These are phyloP conservation scores for Colletotrichum scovillei DNA, from an alignment of 2,329 filamentous ascomycete species.

Conservation along the genomic window DNA sequence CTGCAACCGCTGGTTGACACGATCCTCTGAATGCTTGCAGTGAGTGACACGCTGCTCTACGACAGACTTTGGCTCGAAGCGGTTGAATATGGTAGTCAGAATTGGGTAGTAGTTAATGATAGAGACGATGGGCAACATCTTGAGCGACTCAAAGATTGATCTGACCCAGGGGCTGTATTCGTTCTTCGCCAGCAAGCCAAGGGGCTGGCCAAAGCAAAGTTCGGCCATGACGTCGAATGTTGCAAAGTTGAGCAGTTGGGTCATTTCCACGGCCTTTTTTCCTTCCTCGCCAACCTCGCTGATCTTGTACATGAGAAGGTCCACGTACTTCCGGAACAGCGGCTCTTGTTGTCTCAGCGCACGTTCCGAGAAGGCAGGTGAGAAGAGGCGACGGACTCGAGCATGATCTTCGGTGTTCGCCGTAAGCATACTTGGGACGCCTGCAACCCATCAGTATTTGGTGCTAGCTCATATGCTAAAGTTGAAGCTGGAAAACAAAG, in stretches of 20 bases:
- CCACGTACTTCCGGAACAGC: constrained; percentile 48
- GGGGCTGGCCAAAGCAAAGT: constrained; percentile 38
- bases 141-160: constrained; percentile 40
- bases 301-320: constrained; percentile 50
- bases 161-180: constrained; percentile 39
- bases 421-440: constrained; percentile 37
- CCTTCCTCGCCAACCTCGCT: constrained; percentile 40
- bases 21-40: constrained; percentile 40
- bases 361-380: constrained; percentile 39
- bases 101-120: constrained; percentile 42
- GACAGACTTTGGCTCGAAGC: constrained; percentile 40
- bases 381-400: constrained; percentile 36
- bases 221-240: constrained; percentile 41
- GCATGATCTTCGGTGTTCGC: constrained; percentile 36
- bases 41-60: constrained; percentile 37
- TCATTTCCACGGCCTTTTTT: constrained; percentile 37
- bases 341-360: constrained; percentile 38
- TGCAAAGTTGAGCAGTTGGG: constrained; percentile 36
- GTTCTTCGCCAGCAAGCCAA: constrained; percentile 35
- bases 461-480: background rate
- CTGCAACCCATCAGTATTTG: background rate
- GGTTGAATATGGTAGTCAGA: constrained; percentile 35
- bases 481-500: background rate
- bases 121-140: constrained; percentile 38
- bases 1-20: constrained; percentile 42